Base-by-base conservation (phyloP, 352 stramenopile genomes). In the Pythium vanterpoolii region DNA sequence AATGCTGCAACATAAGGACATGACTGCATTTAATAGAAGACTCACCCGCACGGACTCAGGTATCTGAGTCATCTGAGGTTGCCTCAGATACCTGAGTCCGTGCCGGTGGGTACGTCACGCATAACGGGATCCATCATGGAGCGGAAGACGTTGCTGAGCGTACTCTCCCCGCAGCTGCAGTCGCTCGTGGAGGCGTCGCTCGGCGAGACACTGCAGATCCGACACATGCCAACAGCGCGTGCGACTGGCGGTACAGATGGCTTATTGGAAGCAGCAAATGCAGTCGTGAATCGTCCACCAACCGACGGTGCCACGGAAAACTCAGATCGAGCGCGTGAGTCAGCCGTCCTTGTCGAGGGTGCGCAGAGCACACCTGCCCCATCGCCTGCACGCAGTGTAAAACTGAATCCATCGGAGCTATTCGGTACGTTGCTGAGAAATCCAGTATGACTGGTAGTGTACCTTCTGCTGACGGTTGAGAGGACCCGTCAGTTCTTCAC, bases 151-250 rank as follows among this genome's bases (percentile, higher is more conserved):
- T 50, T 91, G 46, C 60, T 91, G 34, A 76, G 69, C 38, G 66
- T 72, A 38, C 62, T 89, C 18, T 89, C 82, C 26, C 79, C 82
- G 60, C 73, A 88, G 64, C 69, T 89, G 5, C 73, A 82, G 68
- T 73, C 71, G 64, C 72, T 86, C 26, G 74, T 91, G 38, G 77
- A 86, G 62, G 72, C 75, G 4, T 88, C 76, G 36, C 61, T 91
- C 5, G 82, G 76, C 26, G 55, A 68, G 28, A 65, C 70, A 24
- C 49, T 87, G 10, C 69, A 61, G 46, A 43, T 63, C 5, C 50
- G 56, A 28, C 56, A 71, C 51, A n/a, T 39, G 14, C 50, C 42
- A 18, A 38, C 66, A 4, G 11, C 26, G 7, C 4, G 8, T 11
- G 16, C 40, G 1, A 45, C 42, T 33, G 18, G 21, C 23, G 13